Evolutionary conservation across 306 rosid genomes (phyloP), one percentile per base, ranked within the genome.

Genomic region (Prinsepia uniflora): DNA sequence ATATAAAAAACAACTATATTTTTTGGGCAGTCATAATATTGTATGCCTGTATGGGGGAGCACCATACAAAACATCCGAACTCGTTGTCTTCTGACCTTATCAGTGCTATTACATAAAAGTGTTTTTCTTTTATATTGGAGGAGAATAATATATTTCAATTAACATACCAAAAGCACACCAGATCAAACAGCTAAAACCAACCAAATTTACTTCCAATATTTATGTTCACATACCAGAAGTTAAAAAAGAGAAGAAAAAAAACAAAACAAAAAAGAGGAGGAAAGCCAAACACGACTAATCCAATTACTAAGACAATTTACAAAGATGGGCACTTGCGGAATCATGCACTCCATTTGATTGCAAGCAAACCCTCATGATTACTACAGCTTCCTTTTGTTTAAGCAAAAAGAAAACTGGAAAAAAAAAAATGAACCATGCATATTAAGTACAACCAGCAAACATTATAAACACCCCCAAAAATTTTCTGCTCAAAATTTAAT

Each of bases 381-480:
- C 63, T 43, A 78, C 71, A 5, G 55, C 50, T 46, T 46, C 50
- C 15, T 11, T 46, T 30, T 30, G 39, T 74, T 11, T 11, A 39
- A 19, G 48, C 58, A 71, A 13, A n/a, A 30, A 1, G 58, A 44
- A 64, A 61, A 70, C 56, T 69, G 63, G 66, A 49, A 59, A 70
- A 49, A 44, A 58, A 66, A 63, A 55, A 44, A 58, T 59, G 59
- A 61, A 19, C 46, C 46, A 71, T 57, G 34, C 65, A 44, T 63
- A 79, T 59, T 39, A 52, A 41, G 64, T 69, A 77, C 56, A 64
- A 46, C 75, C 72, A 30, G 4, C 74, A 58, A 18, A 78, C 78
- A 53, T 41, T 59, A 62, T 13, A 59, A 54, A 73, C 43, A 19
- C 30, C 78, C 78, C 68, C 80, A 77, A 79, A 24, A 79, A 78